These are phyloP conservation scores for Penicillium bovifimosum DNA, from an alignment of 495 filamentous ascomycete species.

Conservation along the genomic window DNA sequence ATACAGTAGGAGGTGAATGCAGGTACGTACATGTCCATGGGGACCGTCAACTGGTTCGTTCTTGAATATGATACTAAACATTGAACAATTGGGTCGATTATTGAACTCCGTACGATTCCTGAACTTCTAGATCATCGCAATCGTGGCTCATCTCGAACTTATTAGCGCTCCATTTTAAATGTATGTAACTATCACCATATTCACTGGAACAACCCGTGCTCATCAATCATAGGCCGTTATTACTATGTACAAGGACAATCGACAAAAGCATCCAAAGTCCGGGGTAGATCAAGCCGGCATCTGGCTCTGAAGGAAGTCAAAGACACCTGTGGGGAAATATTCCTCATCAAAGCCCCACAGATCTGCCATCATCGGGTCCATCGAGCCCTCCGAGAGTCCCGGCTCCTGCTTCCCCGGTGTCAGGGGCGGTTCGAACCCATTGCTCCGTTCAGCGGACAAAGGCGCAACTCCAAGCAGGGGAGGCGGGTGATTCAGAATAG, in stretches of 20 bases:
- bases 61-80: no score
- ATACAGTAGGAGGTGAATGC: no score
- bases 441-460: constrained; percentile 41
- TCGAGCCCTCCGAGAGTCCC: constrained; percentile 41
- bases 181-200: neutral
- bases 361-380: constrained; percentile 46
- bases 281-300: constrained; percentile 34
- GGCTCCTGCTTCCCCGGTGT: constrained; percentile 24
- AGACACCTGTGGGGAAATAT: constrained; percentile 45
- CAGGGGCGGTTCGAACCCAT: constrained; percentile 24
- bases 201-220: constrained; percentile 1
- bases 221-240: neutral
- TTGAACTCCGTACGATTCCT: no score
- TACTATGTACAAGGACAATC: constrained; percentile 9
- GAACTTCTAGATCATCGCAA: no score
- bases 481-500: constrained; percentile 38
- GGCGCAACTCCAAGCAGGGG: constrained; percentile 41
- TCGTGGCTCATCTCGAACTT: neutral
- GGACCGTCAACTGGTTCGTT: no score
- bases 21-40: no score
- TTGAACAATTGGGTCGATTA: no score
- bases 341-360: constrained; percentile 47
- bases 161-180: constrained; percentile 3
- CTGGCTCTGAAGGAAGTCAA: constrained; percentile 46
- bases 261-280: neutral